phyloP scores from a whole-genome alignment of 768 basidiomycete species.

The Cytidiella melzeri region DNA sequence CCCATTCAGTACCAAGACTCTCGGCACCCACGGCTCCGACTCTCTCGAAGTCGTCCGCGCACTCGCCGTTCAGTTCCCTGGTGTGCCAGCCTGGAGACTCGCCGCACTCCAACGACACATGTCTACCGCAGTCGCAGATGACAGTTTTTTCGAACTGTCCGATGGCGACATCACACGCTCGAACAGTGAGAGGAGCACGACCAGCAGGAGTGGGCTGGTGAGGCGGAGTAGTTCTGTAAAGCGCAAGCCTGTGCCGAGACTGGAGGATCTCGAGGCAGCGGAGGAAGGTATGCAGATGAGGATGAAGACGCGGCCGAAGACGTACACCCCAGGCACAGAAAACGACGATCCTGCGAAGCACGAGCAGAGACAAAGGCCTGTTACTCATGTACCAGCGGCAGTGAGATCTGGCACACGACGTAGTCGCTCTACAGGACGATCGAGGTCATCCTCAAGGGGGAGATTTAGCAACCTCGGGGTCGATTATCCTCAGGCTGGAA shows the following conservation, averaged over 20 bases:
- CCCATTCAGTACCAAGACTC: slow-evolving; percentile 19
- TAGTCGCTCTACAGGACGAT: background rate
- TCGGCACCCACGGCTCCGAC: slow-evolving; percentile 33
- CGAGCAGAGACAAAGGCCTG: no score
- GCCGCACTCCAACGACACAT: slow-evolving; percentile 16
- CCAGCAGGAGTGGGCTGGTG: slow-evolving; percentile 5
- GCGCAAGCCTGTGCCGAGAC: slow-evolving; percentile 16
- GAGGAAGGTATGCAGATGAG: background rate
- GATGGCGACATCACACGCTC: slow-evolving; percentile 2
- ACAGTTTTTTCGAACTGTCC: slow-evolving; percentile 1
- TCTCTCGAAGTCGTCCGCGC: slow-evolving; percentile 42
- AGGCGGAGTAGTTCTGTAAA: slow-evolving; percentile 10
- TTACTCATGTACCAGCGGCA: no score
- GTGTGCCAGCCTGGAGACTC: slow-evolving; percentile 33
- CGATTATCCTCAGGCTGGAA: background rate
- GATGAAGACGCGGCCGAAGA: background rate
- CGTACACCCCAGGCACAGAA: no score
- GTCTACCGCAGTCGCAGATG: slow-evolving; percentile 12
- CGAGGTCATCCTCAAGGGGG: background rate
- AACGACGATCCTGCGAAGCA: no score
- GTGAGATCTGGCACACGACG: no score
- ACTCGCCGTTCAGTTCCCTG: slow-evolving; percentile 49
- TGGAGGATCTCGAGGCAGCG: background rate
- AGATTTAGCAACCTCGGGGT: background rate
- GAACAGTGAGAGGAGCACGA: slow-evolving; percentile 3